These are phyloP conservation scores for Penicillium janthinellum DNA, from an alignment of 2,329 filamentous ascomycete species.

Conservation along the genomic window DNA sequence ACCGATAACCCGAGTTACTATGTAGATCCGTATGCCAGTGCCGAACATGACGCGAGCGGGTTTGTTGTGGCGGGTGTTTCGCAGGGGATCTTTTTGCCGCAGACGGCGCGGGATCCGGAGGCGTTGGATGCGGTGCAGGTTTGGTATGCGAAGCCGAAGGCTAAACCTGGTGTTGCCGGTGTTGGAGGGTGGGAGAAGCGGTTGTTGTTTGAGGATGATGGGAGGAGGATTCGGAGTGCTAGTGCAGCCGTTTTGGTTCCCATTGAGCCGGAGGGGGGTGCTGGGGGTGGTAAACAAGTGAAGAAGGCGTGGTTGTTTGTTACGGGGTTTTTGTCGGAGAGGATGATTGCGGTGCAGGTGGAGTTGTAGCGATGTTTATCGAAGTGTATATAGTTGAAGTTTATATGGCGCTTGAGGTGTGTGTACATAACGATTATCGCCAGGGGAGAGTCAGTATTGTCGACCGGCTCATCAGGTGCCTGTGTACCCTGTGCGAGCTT, in stretches of 20 bases:
- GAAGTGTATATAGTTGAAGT: neutral
- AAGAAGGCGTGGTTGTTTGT: conserved; percentile 60
- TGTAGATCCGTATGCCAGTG: conserved; percentile 53
- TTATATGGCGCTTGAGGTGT: no score
- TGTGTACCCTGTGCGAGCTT: no score
- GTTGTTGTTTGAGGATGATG: conserved; percentile 62
- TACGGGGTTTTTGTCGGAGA: conserved; percentile 57
- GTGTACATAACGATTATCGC: no score
- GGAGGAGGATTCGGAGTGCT: conserved; percentile 51
- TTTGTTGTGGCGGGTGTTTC: conserved; percentile 55
- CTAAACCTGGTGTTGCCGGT: neutral
- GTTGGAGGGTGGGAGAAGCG: conserved; percentile 45
- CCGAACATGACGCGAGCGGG: conserved; percentile 53
- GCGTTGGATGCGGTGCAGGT: conserved; percentile 52
- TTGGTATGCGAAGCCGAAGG: conserved; percentile 45
- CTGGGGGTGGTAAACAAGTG: conserved; percentile 8
- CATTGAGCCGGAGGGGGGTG: conserved; percentile 51
- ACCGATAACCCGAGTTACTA: conserved; percentile 64
- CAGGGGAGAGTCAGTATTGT: no score
- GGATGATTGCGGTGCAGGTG: conserved; percentile 56
- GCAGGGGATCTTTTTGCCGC: conserved; percentile 42
- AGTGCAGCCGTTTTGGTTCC: conserved; percentile 58
- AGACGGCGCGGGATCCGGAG: conserved; percentile 33
- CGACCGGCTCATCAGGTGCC: no score
- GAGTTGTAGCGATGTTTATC: conserved; percentile 41